These are phyloP conservation scores for Hypomyces perniciosus DNA, from an alignment of 2,329 filamentous ascomycete genomes.

Conservation along the genomic window DNA sequence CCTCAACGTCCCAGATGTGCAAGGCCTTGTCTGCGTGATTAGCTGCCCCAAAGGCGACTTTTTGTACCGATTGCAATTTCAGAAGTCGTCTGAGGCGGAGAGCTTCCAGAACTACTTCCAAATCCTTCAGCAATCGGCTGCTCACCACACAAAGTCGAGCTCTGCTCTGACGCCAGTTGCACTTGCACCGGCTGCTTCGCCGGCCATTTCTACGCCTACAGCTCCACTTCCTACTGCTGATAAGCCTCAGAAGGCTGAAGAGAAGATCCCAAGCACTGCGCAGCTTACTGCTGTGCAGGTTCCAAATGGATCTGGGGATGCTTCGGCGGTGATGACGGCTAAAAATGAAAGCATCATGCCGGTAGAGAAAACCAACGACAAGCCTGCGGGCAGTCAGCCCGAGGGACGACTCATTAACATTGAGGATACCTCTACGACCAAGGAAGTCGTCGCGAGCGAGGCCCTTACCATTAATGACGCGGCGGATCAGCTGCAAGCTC, in stretches of 20 bases:
- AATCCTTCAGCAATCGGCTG: conserved; percentile 13
- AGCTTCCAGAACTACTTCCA: conserved; percentile 14
- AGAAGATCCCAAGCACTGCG: too few species aligned
- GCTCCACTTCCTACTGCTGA: too few species aligned
- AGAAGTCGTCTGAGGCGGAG: conserved; percentile 9
- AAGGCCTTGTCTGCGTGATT: conserved; percentile 20
- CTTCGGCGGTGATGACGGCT: too few species aligned
- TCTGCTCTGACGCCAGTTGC: background rate
- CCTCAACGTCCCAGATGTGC: conserved; percentile 15
- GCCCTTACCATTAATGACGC: conserved; percentile 10
- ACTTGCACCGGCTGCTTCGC: background rate
- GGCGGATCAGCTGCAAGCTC: conserved; percentile 13
- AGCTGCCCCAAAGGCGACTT: background rate
- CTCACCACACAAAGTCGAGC: background rate
- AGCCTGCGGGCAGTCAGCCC: too few species aligned
- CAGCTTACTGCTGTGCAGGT: too few species aligned
- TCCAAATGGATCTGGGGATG: too few species aligned
- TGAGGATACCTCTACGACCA: background rate
- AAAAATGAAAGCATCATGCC: too few species aligned
- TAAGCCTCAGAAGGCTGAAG: too few species aligned
- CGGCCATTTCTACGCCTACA: too few species aligned
- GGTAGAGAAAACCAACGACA: too few species aligned
- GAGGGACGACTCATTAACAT: background rate
- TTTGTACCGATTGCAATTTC: conserved; percentile 18
- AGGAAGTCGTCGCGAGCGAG: background rate